Base-by-base conservation (phyloP, 805 yeast genomes). In the Cyberlindnera suaveolens region DNA sequence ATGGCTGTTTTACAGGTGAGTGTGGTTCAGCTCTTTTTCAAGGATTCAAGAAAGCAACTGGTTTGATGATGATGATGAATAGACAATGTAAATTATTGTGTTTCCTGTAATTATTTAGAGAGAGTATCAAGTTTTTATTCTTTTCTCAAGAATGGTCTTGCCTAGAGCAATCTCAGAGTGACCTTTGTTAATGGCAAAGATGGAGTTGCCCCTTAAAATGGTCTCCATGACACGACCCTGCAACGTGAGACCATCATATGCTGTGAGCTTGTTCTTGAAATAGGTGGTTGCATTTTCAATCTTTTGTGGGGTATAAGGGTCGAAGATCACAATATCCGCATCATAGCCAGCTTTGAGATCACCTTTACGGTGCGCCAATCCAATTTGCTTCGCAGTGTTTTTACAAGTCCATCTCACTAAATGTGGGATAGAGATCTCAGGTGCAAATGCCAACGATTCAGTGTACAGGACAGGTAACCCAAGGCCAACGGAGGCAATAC, bases 401-500 rank as follows among this genome's bases (percentile, higher is more conserved):
- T 72, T 70, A 36, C 84, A 77, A 47, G 95, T 83, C 96, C 96
- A 89, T 50, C 68, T 67, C 15, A 79, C 77, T 37, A 90, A 82
- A 46, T 88, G 89, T 3, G 67, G 60, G 4, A 85, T 58, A 0
- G 74, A 51, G 3, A 82, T 68, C 2, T 77, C 75, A 2, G 77
- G 76, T 3, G 65, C 53, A 47, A 80, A 62, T 53, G 74, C 74
- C 14, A 70, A 51, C 10, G 85, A 89, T 54, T 83, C 88, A 1
- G 96, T 86, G 72, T 78, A 83, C 40, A 90, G 63, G 33, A 89
- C 74, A 0, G 95, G 85, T 38, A 90, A 70, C 0, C 97, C 97
- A 34, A 91, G 76, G 0, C 98, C 98, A 29, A 90, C 95, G 1
- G 96, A 85, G 2, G 96, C 74, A 34, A 90, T 88, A 9, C 98